Evolutionary conservation across 768 basidiomycete genomes (phyloP).

Genomic region (Leccinum subtestaceum): DNA sequence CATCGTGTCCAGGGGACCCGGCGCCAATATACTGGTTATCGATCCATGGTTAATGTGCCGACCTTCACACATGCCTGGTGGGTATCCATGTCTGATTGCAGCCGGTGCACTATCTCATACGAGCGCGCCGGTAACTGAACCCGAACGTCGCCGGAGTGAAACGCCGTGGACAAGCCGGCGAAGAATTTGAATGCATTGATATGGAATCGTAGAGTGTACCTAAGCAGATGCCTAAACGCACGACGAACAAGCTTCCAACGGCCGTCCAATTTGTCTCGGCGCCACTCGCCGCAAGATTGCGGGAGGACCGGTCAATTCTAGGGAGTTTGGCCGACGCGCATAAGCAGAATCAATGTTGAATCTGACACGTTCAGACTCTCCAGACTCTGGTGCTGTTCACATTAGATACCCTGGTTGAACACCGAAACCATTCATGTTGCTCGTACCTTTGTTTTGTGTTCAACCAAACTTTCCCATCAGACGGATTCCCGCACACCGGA

Average conservation of each 20-base stretch:
- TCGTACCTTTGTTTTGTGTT: background rate
- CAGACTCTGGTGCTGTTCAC: background rate
- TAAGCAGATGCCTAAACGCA: background rate
- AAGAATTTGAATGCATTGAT: background rate
- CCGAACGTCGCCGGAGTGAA: background rate
- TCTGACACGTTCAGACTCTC: background rate
- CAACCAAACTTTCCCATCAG: background rate
- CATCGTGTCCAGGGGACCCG: background rate
- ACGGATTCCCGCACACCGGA: background rate
- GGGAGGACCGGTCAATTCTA: background rate
- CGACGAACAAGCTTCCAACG: background rate
- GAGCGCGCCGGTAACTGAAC: background rate
- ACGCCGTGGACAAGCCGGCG: background rate
- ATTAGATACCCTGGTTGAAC: background rate
- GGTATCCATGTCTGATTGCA: background rate
- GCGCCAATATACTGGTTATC: background rate
- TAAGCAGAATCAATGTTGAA: background rate
- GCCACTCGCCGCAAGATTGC: background rate
- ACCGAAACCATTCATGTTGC: background rate
- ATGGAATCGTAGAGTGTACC: background rate
- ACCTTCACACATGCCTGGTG: background rate
- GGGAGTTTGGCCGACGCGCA: background rate
- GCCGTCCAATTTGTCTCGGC: background rate
- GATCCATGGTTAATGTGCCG: background rate
- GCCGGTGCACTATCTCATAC: background rate